These are phyloP conservation scores for Shiraia sp. DNA, from an alignment of 2,329 filamentous ascomycete species.

Conservation along the genomic window DNA sequence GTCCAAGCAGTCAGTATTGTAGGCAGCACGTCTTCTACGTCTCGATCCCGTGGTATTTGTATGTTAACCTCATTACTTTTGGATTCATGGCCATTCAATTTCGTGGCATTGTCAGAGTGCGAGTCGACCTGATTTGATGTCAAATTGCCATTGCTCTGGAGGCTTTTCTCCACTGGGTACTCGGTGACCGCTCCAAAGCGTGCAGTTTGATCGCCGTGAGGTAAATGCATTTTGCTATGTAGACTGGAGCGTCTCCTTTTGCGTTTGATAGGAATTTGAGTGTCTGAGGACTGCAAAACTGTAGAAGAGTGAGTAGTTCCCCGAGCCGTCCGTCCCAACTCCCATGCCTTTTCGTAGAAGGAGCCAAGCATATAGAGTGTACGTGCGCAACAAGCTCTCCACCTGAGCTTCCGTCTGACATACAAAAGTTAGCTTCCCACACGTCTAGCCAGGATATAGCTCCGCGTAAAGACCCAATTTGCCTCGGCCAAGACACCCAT, in stretches of 20 bases:
- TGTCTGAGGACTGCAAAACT: constrained; percentile 2
- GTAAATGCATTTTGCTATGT: constrained; percentile 23
- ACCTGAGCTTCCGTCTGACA: constrained; percentile 12
- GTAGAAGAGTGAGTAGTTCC: constrained; percentile 9
- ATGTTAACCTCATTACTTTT: constrained; percentile 22
- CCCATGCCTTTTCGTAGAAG: constrained; percentile 24
- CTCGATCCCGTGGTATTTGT: constrained; percentile 8
- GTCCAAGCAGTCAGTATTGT: constrained; percentile 37
- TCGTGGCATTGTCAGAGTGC: constrained; percentile 1
- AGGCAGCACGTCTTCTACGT: constrained; percentile 19
- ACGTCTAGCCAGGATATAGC: constrained; percentile 12
- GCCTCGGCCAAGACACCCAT: constrained; percentile 10
- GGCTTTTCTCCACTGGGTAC: constrained; percentile 17
- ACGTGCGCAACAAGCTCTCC: constrained; percentile 13
- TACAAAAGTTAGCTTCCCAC: constrained; percentile 18
- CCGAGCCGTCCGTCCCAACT: constrained; percentile 10
- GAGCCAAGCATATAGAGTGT: constrained; percentile 22
- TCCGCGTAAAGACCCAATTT: constrained; percentile 9
- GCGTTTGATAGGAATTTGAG: neutral
- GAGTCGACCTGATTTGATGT: constrained; percentile 6
- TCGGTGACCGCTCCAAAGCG: constrained; percentile 18
- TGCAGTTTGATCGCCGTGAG: constrained; percentile 18
- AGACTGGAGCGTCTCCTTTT: constrained; percentile 8
- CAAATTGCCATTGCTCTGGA: constrained; percentile 11
- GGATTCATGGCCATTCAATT: constrained; percentile 4